phyloP scores from a whole-genome alignment of 805 yeast genomes.

The Suhomyces prunicola region DNA sequence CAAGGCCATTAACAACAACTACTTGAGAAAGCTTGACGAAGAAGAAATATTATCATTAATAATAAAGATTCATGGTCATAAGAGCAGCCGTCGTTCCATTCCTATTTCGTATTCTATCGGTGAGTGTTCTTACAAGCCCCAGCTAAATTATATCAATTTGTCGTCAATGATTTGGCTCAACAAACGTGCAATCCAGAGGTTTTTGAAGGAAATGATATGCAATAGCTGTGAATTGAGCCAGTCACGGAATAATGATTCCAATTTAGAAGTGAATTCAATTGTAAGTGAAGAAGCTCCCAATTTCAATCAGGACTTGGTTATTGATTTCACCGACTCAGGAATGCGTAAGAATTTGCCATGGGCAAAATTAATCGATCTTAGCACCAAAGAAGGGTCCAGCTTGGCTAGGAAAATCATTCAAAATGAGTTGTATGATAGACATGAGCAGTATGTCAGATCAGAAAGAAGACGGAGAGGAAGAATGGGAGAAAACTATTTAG shows the following conservation, averaged over 20 bases:
- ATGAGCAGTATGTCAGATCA: constrained; percentile 28
- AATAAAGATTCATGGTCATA: constrained; percentile 22
- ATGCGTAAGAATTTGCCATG: constrained; percentile 47
- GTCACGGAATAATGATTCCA: background rate
- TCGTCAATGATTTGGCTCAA: constrained; percentile 48
- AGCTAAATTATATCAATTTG: constrained; percentile 37
- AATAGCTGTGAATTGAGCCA: background rate
- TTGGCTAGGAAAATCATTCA: constrained; percentile 29
- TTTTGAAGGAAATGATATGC: constrained; percentile 29
- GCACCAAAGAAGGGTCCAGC: constrained; percentile 20
- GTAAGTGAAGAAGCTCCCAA: background rate
- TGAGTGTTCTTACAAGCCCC: background rate
- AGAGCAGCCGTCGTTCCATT: background rate
- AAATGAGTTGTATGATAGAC: constrained; percentile 26
- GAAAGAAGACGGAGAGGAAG: constrained; percentile 40
- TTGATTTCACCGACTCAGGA: constrained; percentile 48
- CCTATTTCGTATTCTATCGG: background rate
- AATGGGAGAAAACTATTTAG: constrained; percentile 41
- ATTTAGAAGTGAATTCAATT: constrained; percentile 1
- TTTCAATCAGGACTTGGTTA: constrained; percentile 18
- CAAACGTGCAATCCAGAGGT: constrained; percentile 34
- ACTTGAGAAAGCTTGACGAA: constrained; percentile 30
- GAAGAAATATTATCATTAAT: constrained; percentile 28
- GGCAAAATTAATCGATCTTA: constrained; percentile 36
- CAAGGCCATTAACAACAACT: constrained; percentile 33